A percentile compares a stretch with the other conserved stretches of the same genome.
These are phyloP conservation scores for Chrysosporium queenslandicum DNA, from an alignment of 2,329 filamentous ascomycete species.

Conservation along the genomic window DNA sequence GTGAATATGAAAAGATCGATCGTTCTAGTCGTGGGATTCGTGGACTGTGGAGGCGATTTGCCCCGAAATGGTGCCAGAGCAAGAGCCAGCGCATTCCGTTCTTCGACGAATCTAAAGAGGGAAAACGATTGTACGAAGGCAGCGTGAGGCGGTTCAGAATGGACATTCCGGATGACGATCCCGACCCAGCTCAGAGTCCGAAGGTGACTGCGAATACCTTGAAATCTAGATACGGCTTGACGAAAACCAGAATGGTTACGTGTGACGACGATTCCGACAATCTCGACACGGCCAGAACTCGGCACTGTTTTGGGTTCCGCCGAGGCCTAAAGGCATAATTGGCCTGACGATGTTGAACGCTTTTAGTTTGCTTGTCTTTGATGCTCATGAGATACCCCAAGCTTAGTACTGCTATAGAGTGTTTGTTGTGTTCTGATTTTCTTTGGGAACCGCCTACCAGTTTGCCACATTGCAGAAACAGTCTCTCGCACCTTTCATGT, in stretches of 20 bases:
- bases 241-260: background rate
- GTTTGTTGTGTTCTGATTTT: background rate
- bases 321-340: background rate
- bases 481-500: background rate
- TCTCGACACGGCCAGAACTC: background rate
- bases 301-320: constrained; percentile 1
- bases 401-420: background rate
- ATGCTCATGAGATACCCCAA: constrained; percentile 8
- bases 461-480: background rate
- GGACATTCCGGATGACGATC: constrained; percentile 33
- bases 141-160: constrained; percentile 39
- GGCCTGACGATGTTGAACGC: background rate
- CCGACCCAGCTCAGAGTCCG: background rate
- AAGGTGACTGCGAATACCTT: background rate
- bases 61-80: constrained; percentile 33
- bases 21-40: constrained; percentile 35
- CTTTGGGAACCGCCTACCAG: no score
- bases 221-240: background rate
- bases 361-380: background rate
- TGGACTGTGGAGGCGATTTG: constrained; percentile 34
- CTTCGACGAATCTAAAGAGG: constrained; percentile 32
- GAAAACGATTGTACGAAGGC: constrained; percentile 33
- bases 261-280: constrained; percentile 3
- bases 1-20: constrained; percentile 47
- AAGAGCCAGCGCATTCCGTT: constrained; percentile 30